phyloP scores from a whole-genome alignment of 345 rosid genomes.

The Microthlaspi erraticum region DNA sequence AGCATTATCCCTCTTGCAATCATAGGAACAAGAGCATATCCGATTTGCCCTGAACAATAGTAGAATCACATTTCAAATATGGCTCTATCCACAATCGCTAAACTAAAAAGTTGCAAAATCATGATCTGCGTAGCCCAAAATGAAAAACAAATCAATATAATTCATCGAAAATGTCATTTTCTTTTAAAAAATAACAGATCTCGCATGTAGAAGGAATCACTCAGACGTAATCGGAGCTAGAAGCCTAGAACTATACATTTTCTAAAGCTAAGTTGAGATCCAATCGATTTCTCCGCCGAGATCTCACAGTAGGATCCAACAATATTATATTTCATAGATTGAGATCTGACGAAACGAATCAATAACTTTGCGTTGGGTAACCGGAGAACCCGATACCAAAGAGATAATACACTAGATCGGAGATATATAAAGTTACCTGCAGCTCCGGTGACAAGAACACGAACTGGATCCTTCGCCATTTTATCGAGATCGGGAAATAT shows the following conservation, averaged over 20 bases:
- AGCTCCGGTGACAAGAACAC: slow-evolving; percentile 98
- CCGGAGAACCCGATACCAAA: background rate
- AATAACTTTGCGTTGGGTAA: slow-evolving; percentile 6
- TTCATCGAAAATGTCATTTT: background rate
- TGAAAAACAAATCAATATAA: background rate
- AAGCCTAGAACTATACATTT: slow-evolving; percentile 7
- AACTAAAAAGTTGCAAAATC: background rate
- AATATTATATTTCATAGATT: background rate
- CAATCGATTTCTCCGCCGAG: background rate
- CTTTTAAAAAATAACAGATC: background rate
- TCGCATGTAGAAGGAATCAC: slow-evolving; percentile 3
- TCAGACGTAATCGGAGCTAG: background rate
- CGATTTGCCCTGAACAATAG: slow-evolving; percentile 81
- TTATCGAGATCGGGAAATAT: slow-evolving; percentile 31
- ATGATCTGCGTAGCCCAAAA: background rate
- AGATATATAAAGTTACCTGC: slow-evolving; percentile 61
- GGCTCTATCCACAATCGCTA: background rate
- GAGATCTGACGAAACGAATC: slow-evolving; percentile 29
- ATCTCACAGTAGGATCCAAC: background rate
- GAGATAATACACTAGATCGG: slow-evolving; percentile 3
- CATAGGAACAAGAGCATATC: slow-evolving; percentile 99
- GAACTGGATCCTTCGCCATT: slow-evolving; percentile 92
- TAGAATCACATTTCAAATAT: background rate
- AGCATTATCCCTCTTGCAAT: slow-evolving; percentile 97
- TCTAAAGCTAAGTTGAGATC: slow-evolving; percentile 4